These are phyloP conservation scores for Brassica balearica DNA, from an alignment of 441 rosid species.

Conservation along the genomic window DNA sequence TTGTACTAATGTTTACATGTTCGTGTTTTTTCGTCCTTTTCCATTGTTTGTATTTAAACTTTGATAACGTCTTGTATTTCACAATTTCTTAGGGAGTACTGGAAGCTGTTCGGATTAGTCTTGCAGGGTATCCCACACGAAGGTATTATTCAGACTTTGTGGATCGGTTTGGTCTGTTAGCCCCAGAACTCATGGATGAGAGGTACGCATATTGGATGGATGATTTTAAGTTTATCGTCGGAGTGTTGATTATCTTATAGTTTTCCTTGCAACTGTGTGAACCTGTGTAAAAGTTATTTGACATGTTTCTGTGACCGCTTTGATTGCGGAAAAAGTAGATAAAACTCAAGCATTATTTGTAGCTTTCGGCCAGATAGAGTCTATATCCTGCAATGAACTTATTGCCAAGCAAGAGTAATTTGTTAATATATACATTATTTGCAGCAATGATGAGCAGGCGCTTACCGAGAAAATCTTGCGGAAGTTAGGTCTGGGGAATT, in stretches of 20 bases:
- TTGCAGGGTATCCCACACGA: constrained; percentile 99
- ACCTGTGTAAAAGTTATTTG: background rate
- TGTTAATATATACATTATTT: background rate
- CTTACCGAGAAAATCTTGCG: constrained; percentile 7
- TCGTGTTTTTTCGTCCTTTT: background rate
- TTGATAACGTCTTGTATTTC: constrained; percentile 16
- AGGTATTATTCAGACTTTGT: constrained; percentile 88
- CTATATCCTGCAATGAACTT: background rate
- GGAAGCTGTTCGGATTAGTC: constrained; percentile 99
- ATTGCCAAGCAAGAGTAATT: background rate
- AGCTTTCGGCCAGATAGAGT: background rate
- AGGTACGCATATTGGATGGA: constrained; percentile 54
- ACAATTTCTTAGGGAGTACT: constrained; percentile 77
- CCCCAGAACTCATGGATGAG: constrained; percentile 78
- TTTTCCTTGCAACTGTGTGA: background rate
- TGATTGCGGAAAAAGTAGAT: background rate
- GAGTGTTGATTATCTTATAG: constrained; percentile 3
- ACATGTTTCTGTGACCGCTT: background rate
- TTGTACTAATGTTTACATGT: background rate
- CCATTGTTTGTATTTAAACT: background rate
- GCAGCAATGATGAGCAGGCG: background rate
- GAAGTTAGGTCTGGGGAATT: background rate
- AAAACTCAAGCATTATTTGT: background rate
- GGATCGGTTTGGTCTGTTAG: constrained; percentile 92
- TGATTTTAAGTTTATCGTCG: constrained; percentile 20